Conservation (phyloP, 345 rosid species). For the Psidium friedrichsthalianum region DNA sequence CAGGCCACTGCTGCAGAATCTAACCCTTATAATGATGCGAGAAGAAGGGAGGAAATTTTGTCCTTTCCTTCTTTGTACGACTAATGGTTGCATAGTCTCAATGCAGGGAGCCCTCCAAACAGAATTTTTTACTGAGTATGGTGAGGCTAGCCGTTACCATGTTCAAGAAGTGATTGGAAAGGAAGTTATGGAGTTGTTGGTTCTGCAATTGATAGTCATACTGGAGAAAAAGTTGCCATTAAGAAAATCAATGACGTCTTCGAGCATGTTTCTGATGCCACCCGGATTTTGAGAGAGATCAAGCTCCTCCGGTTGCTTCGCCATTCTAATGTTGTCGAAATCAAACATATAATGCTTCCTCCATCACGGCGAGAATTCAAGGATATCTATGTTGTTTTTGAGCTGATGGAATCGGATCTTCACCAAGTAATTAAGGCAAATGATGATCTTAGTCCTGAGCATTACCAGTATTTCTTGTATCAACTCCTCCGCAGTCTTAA, state of each 20-base stretch:
- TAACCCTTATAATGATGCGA: background rate
- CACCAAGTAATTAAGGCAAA: constrained; percentile 96
- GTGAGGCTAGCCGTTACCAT: constrained; percentile 84
- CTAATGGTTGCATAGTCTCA: background rate
- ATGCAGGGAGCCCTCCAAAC: constrained; percentile 44
- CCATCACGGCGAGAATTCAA: constrained; percentile 90
- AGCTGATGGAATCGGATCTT: constrained; percentile 98
- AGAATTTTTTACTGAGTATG: constrained; percentile 96
- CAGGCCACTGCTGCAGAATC: background rate
- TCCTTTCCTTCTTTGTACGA: background rate
- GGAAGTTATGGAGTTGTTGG: constrained; percentile 98
- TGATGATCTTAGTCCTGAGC: constrained; percentile 95
- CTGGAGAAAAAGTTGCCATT: constrained; percentile 86
- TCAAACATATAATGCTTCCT: constrained; percentile 96
- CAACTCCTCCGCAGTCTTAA: constrained; percentile 98
- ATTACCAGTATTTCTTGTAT: constrained; percentile 89
- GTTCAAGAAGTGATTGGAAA: constrained; percentile 88
- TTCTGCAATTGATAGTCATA: constrained; percentile 75
- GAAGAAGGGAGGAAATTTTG: background rate
- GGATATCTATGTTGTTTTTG: constrained; percentile 93
- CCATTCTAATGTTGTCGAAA: constrained; percentile 91
- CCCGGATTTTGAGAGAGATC: constrained; percentile 91
- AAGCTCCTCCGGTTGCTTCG: constrained; percentile 87
- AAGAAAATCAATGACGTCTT: constrained; percentile 96
- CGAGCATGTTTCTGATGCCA: constrained; percentile 97